Evolutionary conservation across 192 early-diverging fungal genomes (phyloP).

Genomic region (Piromyces finnis): DNA sequence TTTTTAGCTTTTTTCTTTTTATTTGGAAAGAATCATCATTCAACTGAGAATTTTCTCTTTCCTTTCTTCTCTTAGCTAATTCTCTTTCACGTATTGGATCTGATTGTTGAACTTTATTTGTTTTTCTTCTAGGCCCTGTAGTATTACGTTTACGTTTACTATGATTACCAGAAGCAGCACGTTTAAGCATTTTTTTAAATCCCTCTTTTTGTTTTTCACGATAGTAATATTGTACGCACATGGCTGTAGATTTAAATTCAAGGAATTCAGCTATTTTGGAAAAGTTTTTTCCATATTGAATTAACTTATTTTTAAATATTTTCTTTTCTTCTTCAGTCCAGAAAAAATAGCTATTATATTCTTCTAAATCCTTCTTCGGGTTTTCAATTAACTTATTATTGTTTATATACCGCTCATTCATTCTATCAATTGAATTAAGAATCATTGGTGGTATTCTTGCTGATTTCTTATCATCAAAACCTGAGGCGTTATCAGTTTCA

Average conservation of each 20-base stretch:
- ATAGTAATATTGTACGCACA: conserved; percentile 63
- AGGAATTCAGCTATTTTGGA: conserved; percentile 46
- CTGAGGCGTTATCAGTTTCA: conserved; percentile 38
- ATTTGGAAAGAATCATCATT: neutral
- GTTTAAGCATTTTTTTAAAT: conserved; percentile 39
- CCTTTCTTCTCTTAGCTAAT: conserved; percentile 3
- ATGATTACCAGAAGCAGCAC: conserved; percentile 10
- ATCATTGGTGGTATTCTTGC: conserved; percentile 59
- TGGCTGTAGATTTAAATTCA: conserved; percentile 40
- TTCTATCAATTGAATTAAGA: conserved; percentile 30
- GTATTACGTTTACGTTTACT: conserved; percentile 12
- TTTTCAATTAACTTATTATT: conserved; percentile 32
- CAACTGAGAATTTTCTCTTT: conserved; percentile 16
- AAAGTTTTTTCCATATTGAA: conserved; percentile 57
- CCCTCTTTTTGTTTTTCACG: conserved; percentile 55
- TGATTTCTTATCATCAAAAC: conserved; percentile 41
- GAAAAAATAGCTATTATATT: conserved; percentile 25
- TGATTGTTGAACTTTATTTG: neutral
- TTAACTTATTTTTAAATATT: conserved; percentile 43
- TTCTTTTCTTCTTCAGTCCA: conserved; percentile 50
- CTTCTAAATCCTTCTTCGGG: conserved; percentile 41
- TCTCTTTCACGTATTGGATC: neutral
- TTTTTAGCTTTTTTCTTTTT: neutral
- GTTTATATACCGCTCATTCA: conserved; percentile 32
- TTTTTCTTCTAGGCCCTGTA: neutral